A percentile compares a stretch with the other conserved stretches of the same genome.
These are phyloP conservation scores for Aciculosporium take DNA, from an alignment of 2,329 filamentous ascomycete genomes.

Conservation along the genomic window DNA sequence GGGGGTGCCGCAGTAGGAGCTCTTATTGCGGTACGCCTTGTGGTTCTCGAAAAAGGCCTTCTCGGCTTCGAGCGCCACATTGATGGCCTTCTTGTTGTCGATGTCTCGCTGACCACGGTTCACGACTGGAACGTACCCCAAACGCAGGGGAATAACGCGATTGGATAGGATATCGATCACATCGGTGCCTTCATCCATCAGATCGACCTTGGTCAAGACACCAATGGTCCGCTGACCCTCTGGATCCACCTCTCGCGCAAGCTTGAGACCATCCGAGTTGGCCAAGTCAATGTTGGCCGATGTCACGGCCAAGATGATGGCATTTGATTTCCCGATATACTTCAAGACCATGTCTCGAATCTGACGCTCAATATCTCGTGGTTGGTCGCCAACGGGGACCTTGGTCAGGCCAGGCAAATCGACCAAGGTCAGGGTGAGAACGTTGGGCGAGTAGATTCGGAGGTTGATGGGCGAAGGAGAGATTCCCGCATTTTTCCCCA, in stretches of 20 bases:
- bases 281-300: slow-evolving; percentile 95
- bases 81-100: slow-evolving; percentile 93
- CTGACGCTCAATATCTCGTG: slow-evolving; percentile 89
- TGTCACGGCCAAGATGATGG: slow-evolving; percentile 92
- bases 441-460: slow-evolving; percentile 95
- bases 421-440: slow-evolving; percentile 89
- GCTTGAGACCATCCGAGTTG: slow-evolving; percentile 93
- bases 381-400: slow-evolving; percentile 91
- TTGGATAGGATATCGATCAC: slow-evolving; percentile 97
- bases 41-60: slow-evolving; percentile 97
- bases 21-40: slow-evolving; percentile 97
- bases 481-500: slow-evolving; percentile 90
- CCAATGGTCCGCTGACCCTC: slow-evolving; percentile 96
- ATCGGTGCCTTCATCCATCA: slow-evolving; percentile 98
- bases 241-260: slow-evolving; percentile 91
- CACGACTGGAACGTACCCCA: slow-evolving; percentile 95
- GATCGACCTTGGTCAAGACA: slow-evolving; percentile 94
- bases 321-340: slow-evolving; percentile 96
- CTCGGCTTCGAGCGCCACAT: slow-evolving; percentile 80
- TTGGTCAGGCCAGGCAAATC: slow-evolving; percentile 94
- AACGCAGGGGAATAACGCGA: slow-evolving; percentile 82
- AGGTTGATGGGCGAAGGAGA: slow-evolving; percentile 95
- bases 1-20: slow-evolving; percentile 93
- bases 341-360: slow-evolving; percentile 97
- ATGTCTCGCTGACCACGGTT: slow-evolving; percentile 97